A percentile compares a stretch with the other conserved stretches of the same genome.
phyloP scores from a whole-genome alignment of 2,329 filamentous ascomycete genomes.

The Neopestalotiopsis sp. region DNA sequence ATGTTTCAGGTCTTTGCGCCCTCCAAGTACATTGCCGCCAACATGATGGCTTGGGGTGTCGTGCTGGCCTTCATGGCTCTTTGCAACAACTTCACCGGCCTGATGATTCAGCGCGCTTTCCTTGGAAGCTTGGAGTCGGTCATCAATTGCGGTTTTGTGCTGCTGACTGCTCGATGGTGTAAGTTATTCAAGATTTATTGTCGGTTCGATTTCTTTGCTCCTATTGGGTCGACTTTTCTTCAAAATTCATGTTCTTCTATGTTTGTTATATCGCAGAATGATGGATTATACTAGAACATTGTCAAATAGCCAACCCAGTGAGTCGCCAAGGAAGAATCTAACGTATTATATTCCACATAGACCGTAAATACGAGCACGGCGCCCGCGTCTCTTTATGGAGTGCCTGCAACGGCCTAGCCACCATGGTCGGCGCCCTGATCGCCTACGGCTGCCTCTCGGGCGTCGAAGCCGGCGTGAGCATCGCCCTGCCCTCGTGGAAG shows the following conservation, averaged over 20 bases:
- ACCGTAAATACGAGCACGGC: conserved; percentile 15
- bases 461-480: conserved; percentile 28
- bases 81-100: conserved; percentile 34
- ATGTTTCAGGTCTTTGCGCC: conserved; percentile 32
- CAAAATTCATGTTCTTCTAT: too few relatives aligned
- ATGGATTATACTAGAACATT: too few relatives aligned
- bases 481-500: conserved; percentile 36
- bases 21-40: conserved; percentile 34
- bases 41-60: conserved; percentile 25
- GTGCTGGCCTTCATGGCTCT: conserved; percentile 21
- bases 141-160: conserved; percentile 24
- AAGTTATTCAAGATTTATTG: too few relatives aligned
- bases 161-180: conserved; percentile 17
- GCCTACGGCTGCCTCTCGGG: conserved; percentile 29
- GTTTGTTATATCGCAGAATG: too few relatives aligned
- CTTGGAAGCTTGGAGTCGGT: conserved; percentile 24
- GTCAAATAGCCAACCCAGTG: too few relatives aligned
- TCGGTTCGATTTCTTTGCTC: too few relatives aligned
- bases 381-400: conserved; percentile 12
- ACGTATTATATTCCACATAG: too few relatives aligned
- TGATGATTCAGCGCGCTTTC: conserved; percentile 24
- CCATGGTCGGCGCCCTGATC: conserved; percentile 33
- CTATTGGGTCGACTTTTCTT: too few relatives aligned
- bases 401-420: conserved; percentile 27
- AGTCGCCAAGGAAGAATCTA: too few relatives aligned